A percentile compares a stretch with the other conserved stretches of the same genome.
These are phyloP conservation scores for Helicostylum pulchrum DNA, from an alignment of 192 early-diverging fungal genomes.

Conservation along the genomic window DNA sequence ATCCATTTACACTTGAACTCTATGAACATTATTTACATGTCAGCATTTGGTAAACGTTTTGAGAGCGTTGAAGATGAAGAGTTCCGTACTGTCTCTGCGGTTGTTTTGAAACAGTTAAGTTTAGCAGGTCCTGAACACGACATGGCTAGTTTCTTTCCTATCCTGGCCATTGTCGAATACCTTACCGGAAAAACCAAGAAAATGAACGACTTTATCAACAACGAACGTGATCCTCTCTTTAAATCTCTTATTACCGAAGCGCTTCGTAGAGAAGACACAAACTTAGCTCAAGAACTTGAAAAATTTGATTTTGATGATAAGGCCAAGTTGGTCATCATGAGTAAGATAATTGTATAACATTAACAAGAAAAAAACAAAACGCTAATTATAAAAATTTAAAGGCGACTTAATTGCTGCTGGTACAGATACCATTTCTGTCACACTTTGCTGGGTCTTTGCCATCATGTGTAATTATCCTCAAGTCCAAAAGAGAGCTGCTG, in stretches of 20 bases:
- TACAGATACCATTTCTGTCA: constrained; percentile 15
- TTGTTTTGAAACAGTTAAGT: background rate
- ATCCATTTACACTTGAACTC: constrained; percentile 5
- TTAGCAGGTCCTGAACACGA: constrained; percentile 13
- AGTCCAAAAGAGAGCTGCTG: constrained; percentile 8
- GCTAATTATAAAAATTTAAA: background rate
- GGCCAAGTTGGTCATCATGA: background rate
- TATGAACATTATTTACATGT: constrained; percentile 1
- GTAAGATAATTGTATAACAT: background rate
- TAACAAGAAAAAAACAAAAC: too few relatives aligned
- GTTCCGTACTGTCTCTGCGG: background rate
- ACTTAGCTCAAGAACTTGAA: background rate
- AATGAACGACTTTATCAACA: constrained; percentile 5
- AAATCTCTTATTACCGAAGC: background rate
- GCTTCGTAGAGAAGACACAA: background rate
- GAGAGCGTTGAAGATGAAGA: constrained; percentile 1
- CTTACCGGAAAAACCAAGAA: background rate
- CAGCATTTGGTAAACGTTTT: constrained; percentile 3
- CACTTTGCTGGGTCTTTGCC: constrained; percentile 23
- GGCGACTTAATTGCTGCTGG: constrained; percentile 15
- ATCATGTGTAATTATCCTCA: constrained; percentile 18
- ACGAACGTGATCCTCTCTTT: background rate
- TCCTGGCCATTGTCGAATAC: background rate
- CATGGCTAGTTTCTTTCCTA: constrained; percentile 8
- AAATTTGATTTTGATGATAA: constrained; percentile 1